These are phyloP conservation scores for Crucibulum parvulum DNA, from an alignment of 1,284 basidiomycete species.

Conservation along the genomic window DNA sequence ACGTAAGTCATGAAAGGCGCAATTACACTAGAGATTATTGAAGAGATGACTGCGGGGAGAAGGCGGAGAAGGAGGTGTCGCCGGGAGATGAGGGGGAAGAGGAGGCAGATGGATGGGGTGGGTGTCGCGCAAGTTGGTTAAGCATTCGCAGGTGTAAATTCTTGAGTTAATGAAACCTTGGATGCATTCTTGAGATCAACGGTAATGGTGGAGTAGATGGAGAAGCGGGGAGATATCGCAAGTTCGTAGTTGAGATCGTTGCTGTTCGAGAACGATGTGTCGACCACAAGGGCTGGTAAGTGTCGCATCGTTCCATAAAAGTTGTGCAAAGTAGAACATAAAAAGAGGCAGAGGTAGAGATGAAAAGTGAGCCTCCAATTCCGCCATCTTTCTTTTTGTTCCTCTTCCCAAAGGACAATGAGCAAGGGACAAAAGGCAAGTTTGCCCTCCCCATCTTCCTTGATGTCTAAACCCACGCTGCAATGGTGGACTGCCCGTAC, in stretches of 20 bases:
- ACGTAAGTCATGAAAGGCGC: constrained; percentile 95
- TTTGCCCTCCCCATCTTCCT: no score
- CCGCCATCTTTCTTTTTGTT: no score
- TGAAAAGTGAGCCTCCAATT: no score
- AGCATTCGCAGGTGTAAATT: background rate
- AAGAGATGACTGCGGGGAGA: constrained; percentile 80
- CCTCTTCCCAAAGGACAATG: no score
- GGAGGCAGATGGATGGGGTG: constrained; percentile 50
- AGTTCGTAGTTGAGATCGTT: constrained; percentile 33
- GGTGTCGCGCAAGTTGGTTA: constrained; percentile 1
- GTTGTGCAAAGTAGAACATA: no score
- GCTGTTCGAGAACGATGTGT: background rate
- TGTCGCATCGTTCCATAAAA: no score
- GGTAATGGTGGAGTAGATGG: constrained; percentile 26
- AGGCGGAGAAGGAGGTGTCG: constrained; percentile 71
- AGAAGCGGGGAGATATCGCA: constrained; percentile 35
- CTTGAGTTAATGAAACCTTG: constrained; percentile 65
- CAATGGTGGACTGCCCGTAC: no score
- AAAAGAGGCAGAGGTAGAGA: no score
- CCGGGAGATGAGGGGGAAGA: constrained; percentile 70
- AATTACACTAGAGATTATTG: constrained; percentile 77
- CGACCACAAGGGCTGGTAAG: no score
- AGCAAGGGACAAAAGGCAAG: no score
- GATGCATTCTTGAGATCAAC: background rate
- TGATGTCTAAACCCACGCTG: no score